Evolutionary conservation across 2,329 filamentous ascomycete species (phyloP), one percentile per base, ranked within the genome.

Genomic region (Penicillium sp.): DNA sequence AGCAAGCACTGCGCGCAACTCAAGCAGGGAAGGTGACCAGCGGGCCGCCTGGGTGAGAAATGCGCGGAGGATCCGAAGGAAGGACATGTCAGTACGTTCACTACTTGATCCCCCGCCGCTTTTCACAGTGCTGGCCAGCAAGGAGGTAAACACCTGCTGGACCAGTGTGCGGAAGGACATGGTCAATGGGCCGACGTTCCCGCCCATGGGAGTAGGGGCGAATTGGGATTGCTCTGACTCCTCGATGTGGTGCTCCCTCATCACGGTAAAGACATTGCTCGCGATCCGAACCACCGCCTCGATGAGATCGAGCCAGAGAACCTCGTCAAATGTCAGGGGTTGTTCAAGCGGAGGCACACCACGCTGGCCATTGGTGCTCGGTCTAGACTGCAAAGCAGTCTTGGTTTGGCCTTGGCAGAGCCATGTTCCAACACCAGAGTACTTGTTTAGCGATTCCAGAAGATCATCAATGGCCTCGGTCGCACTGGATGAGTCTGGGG

Each of bases 401-500:
- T 88, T 89, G 47, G 85, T 90, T 69, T 96, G 91, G 1, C 88
- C 86, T 73, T 95, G 90, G 65, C 94, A 97, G 12, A 99, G 79
- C 94, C 94, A 99, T 49, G 96, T 93, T 14, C 95, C 94, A 1
- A 99, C 90, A 60, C 92, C 88, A 1, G 88, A 86, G 73, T 96
- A 97, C 70, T 96, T 97, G 58, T 95, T 87, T 18, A 99, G 77
- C 0, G 88, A 86, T 54, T 85, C 83, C 4, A 96, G 80, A 1
- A 96, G 80, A 54, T 92, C 88, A 53, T 88, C 84, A 0, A 88
- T 85, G 0, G 89, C 84, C 59, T 88, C 84, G 56, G 86, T 83
- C 2, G 87, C 81, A 46, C 81, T 82, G 1, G 77, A 73, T 1
- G 81, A 76, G 53, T 88, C 82, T 1, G 80, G 79, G 26, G 82